Conservation (phyloP, 441 rosid genomes). For the Hura crepitans region DNA sequence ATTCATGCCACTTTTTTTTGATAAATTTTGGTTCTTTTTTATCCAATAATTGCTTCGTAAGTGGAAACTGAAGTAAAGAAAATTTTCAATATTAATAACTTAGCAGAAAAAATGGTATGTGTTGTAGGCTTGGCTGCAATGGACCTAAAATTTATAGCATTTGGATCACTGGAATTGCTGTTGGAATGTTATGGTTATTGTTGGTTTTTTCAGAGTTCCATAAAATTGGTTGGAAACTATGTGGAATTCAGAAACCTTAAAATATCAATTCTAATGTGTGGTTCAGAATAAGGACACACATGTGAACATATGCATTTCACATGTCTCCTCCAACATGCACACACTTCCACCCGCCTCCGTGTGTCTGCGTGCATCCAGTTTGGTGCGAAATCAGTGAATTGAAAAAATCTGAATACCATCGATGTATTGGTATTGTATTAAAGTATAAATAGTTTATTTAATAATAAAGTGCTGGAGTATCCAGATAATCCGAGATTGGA, state of each 20-base stretch:
- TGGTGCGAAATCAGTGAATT: no score
- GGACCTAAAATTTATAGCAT: background rate
- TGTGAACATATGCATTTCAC: no score
- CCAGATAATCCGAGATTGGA: background rate
- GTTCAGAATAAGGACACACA: no score
- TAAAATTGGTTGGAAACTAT: background rate
- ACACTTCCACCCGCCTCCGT: no score
- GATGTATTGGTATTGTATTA: no score
- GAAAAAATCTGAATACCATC: no score
- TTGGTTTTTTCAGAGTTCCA: background rate
- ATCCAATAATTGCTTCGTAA: slow-evolving; percentile 3
- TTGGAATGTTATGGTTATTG: background rate
- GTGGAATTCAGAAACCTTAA: background rate
- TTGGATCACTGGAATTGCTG: background rate
- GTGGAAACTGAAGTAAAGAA: background rate
- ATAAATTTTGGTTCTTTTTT: slow-evolving; percentile 4
- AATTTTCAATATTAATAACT: background rate
- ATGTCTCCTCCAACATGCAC: no score
- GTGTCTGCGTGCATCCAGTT: no score
- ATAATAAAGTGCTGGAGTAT: background rate
- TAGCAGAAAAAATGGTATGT: background rate
- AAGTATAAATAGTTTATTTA: no score
- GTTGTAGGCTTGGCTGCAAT: background rate
- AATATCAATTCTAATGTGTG: background rate
- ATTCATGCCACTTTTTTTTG: background rate